Evolutionary conservation across 345 rosid genomes (phyloP), one percentile per base, ranked within the genome.

Genomic region (Carallia pectinifolia): DNA sequence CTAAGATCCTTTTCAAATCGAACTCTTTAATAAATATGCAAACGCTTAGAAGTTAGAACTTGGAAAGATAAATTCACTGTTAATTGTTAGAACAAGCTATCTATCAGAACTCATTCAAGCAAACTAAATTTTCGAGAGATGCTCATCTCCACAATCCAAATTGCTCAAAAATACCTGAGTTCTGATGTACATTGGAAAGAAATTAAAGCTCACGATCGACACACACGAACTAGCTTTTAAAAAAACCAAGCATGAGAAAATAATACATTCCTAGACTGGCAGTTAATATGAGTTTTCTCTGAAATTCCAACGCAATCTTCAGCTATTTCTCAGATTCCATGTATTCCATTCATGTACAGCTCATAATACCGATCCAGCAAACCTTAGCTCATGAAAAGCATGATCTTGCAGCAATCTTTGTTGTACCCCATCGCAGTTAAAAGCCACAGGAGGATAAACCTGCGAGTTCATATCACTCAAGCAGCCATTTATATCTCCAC

Each of bases 271-370:
- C 60, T 3, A 10, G 31, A 56, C 34, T 19, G 9, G 31, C 12
- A 66, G 61, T 66, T 74, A 62, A 67, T 76, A 76, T 80, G 81
- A 84, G 79, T 80, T 75, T 79, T 55, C 23, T 34, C 40, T 29
- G 40, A 68, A 27, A 62, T 61, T 54, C 62, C 53, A 74, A 60
- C 73, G 66, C 71, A 52, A 56, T 40, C 65, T 9, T 64, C 59
- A 8, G 76, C 53, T 67, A 65, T 53, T 53, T 27, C 39, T 40
- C 68, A 47, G 66, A 48, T 52, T 8, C 47, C 13, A 15, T 33
- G 2, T 64, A 53, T 58, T 30, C 64, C 47, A 12, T 23, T 72
- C 70, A 33, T 66, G 75, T 68, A 15, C 17, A 6, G 47, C 48
- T 38, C 65, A 65, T 66, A 70, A 75, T 29, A 67, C 29, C 5